Evolutionary conservation across 2,329 filamentous ascomycete genomes (phyloP).

Genomic region (Calycina marina): DNA sequence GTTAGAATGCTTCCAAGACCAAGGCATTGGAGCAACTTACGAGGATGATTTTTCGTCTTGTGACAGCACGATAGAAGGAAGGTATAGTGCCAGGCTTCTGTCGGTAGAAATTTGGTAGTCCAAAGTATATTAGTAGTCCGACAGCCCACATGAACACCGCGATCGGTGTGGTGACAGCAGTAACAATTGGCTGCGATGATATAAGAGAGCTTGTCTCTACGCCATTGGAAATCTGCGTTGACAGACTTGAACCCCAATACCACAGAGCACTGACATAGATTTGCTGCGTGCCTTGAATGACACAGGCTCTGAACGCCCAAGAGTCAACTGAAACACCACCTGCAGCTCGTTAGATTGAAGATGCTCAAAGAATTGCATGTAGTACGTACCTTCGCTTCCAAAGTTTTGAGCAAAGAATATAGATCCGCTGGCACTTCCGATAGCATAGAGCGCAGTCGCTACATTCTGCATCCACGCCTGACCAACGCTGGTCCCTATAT

Average conservation of each 20-base stretch:
- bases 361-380: no score
- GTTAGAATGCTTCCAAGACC: no score
- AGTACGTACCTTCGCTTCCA: no score
- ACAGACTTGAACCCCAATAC: conserved; percentile 45
- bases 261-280: conserved; percentile 49
- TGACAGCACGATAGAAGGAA: conserved; percentile 47
- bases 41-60: conserved; percentile 47
- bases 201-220: conserved; percentile 25
- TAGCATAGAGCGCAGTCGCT: conserved; percentile 45
- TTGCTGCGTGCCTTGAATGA: conserved; percentile 53
- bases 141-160: conserved; percentile 41
- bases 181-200: conserved; percentile 25
- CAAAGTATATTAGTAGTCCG: conserved; percentile 38
- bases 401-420: conserved; percentile 56
- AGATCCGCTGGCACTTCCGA: conserved; percentile 46
- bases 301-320: conserved; percentile 52
- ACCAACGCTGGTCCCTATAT: conserved; percentile 25
- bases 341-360: no score
- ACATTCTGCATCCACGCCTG: conserved; percentile 35
- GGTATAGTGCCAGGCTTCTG: conserved; percentile 48
- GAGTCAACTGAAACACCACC: conserved; percentile 45
- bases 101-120: conserved; percentile 53
- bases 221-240: conserved; percentile 3
- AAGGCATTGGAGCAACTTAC: not conserved
- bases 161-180: conserved; percentile 41